Evolutionary conservation across 768 basidiomycete species (phyloP).

Genomic region (Mycena belliarum): DNA sequence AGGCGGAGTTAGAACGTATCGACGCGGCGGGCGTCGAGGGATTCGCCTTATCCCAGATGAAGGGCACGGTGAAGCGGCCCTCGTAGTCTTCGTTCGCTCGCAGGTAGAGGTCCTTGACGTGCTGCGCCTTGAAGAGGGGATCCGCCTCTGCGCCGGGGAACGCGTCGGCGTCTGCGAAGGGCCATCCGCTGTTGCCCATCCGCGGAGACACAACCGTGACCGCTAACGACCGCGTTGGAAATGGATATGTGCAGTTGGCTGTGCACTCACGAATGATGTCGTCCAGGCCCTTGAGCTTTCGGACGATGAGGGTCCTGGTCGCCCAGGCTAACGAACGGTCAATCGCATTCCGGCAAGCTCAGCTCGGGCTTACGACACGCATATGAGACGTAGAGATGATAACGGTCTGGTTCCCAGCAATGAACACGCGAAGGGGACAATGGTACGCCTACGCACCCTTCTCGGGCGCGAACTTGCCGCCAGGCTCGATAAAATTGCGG

Average conservation of each 20-base stretch:
- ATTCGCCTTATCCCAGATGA: slow-evolving; percentile 90
- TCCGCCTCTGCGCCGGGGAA: slow-evolving; percentile 80
- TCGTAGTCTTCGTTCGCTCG: slow-evolving; percentile 69
- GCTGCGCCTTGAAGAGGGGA: slow-evolving; percentile 63
- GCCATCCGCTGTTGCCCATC: slow-evolving; percentile 86
- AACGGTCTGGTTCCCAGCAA: slow-evolving; percentile 46
- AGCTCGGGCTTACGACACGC: slow-evolving; percentile 52
- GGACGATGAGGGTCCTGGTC: slow-evolving; percentile 82
- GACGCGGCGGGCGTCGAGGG: not conserved
- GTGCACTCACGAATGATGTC: slow-evolving; percentile 66
- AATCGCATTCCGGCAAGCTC: not conserved
- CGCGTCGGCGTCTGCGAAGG: slow-evolving; percentile 69
- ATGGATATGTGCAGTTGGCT: not conserved
- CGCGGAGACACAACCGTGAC: slow-evolving; percentile 82
- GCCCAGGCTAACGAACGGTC: slow-evolving; percentile 73
- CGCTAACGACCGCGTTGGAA: slow-evolving; percentile 39
- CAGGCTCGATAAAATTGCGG: slow-evolving; percentile 46
- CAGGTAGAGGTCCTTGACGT: slow-evolving; percentile 86
- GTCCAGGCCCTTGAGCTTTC: slow-evolving; percentile 92
- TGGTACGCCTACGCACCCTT: slow-evolving; percentile 44
- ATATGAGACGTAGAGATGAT: slow-evolving; percentile 69
- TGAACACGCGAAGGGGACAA: not conserved
- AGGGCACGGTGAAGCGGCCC: slow-evolving; percentile 85
- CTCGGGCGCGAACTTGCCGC: slow-evolving; percentile 59
- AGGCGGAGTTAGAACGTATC: not conserved